Evolutionary conservation across 2,329 filamentous ascomycete genomes (phyloP).

Genomic region (Trichothecium sympodiale): DNA sequence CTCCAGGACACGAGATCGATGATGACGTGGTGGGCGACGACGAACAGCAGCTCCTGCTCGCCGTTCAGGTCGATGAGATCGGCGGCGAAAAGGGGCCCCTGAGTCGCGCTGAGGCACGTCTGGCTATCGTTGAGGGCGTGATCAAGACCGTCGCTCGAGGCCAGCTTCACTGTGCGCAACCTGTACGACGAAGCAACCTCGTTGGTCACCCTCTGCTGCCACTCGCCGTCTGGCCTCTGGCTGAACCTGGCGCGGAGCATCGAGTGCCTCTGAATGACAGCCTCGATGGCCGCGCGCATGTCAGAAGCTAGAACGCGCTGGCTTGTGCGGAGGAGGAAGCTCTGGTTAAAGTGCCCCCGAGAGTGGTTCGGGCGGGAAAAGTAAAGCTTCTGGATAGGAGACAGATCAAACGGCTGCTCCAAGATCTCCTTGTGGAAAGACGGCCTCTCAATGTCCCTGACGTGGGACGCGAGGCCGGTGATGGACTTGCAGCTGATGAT

Average conservation of each 20-base stretch:
- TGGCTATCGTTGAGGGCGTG: conserved; percentile 1
- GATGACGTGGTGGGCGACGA: conserved; percentile 24
- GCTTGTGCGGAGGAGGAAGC: conserved; percentile 5
- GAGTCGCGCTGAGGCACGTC: conserved; percentile 2
- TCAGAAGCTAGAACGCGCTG: background rate
- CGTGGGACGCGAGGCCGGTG: conserved; percentile 9
- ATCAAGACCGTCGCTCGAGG: background rate
- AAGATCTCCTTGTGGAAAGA: conserved; percentile 33
- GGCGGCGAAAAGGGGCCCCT: conserved; percentile 9
- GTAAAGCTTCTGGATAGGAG: conserved; percentile 8
- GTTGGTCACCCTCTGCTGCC: conserved; percentile 3
- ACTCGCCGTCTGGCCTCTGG: background rate
- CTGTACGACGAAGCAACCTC: conserved; percentile 2
- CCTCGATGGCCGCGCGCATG: conserved; percentile 2
- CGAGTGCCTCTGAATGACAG: conserved; percentile 5
- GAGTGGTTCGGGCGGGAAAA: conserved; percentile 2
- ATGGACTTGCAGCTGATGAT: conserved; percentile 19
- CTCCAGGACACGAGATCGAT: conserved; percentile 37
- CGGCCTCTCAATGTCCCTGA: conserved; percentile 11
- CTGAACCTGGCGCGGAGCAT: conserved; percentile 9
- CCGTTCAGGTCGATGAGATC: conserved; percentile 2
- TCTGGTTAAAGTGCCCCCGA: conserved; percentile 8
- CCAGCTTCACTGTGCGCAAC: conserved; percentile 4
- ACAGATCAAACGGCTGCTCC: conserved; percentile 19
- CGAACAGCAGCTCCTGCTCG: conserved; percentile 17